Evolutionary conservation across 1,284 basidiomycete genomes (phyloP), one percentile per base, ranked within the genome.

Genomic region (Wolfiporia cocos): DNA sequence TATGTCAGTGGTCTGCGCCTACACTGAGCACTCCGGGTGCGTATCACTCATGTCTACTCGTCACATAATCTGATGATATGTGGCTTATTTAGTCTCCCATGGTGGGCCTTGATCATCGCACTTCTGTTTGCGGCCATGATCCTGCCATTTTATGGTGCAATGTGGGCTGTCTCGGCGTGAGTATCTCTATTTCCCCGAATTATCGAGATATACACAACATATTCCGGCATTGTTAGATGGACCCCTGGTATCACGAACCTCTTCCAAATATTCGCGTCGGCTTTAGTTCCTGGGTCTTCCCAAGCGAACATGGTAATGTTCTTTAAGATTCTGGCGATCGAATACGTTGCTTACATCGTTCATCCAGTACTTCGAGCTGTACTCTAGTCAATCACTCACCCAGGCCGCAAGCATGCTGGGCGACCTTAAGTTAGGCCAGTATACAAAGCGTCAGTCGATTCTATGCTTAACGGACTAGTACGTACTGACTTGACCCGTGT

Each of bases 381-480:
- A 70, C 45, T 65, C 68, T 15, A 48, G 51, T 46, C 47, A 50
- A 41, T 45, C 54, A 12, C 44, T 56, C 26, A 37, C 44, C 2
- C 58, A 64, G 43, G 59, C 58, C 6, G 54, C 68, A 26, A 50
- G 52, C 4, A 63, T 72, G 39, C 58, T 70, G 0, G 58, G 64
- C 32, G 70, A 72, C 47, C 58, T 72, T 33, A 70, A 69, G 53
- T 54, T 70, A 28, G 71, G 70, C 4, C 72, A 75, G 47, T 78
- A 77, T 57, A 70, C 69, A 47, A 78, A 78, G 60, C 57, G 76
- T 41, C 68, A 71, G 14, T 73, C 9, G 4, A 18, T 14, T 17
- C 10, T 6, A 36, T 18, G 9, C 1, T 22, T n/a, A n/a, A n/a
- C n/a, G n/a, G n/a, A 18, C 9, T 11, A 5, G 11, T 11, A 10